Evolutionary conservation across 331 rosid genomes (phyloP).

Genomic region (Malus hybrid): DNA sequence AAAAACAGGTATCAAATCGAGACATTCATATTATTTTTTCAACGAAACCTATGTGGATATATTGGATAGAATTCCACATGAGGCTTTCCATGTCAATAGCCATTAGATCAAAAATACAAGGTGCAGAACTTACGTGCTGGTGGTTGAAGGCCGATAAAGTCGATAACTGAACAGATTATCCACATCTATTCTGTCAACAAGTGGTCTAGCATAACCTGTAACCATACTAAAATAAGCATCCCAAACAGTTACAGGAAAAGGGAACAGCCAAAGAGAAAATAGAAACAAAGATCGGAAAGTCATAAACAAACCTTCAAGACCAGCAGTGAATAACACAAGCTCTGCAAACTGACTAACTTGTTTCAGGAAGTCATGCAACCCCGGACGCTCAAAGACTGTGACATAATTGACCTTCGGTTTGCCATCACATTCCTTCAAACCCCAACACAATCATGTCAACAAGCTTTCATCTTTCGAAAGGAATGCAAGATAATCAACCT

Average conservation of each 20-base stretch:
- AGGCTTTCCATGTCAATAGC: no score
- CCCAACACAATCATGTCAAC: constrained; percentile 6
- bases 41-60: no score
- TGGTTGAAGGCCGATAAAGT: constrained; percentile 46
- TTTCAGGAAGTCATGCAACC: constrained; percentile 37
- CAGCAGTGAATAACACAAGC: constrained; percentile 50
- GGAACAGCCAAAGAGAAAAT: neutral
- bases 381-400: constrained; percentile 53
- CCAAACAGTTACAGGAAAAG: neutral
- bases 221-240: neutral
- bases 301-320: constrained; percentile 43
- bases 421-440: constrained; percentile 38
- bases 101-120: neutral
- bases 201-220: constrained; percentile 50
- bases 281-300: neutral
- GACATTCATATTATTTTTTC: no score
- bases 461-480: neutral
- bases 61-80: no score
- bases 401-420: constrained; percentile 40
- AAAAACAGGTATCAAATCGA: no score
- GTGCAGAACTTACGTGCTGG: constrained; percentile 33
- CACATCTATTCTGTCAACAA: constrained; percentile 36
- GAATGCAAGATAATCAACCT: neutral
- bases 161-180: constrained; percentile 32
- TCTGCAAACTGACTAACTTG: constrained; percentile 36